Conservation (phyloP, 225 moss, liverwort and hornwort species). For the Straminergon stramineum region DNA sequence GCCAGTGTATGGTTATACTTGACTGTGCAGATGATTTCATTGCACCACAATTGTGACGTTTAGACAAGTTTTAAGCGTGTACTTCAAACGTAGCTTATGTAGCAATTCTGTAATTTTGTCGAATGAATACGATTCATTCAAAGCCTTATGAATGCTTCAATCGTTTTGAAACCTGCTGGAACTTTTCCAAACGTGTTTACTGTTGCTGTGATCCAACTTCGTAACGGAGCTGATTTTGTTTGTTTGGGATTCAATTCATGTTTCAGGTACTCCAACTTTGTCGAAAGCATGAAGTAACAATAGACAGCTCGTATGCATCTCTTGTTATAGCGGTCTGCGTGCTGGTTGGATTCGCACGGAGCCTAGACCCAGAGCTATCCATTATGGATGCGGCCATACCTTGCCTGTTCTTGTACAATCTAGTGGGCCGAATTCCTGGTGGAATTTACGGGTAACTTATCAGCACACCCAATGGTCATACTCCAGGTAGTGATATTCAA, state of each 20-base stretch:
- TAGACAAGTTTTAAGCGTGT: not conserved
- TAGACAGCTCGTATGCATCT: constrained; percentile 89
- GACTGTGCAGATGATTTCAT: not conserved
- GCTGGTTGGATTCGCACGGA: constrained; percentile 80
- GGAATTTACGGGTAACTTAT: constrained; percentile 68
- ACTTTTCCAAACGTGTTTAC: not conserved
- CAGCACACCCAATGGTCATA: not conserved
- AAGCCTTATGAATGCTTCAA: not conserved
- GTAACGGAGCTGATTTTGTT: not conserved
- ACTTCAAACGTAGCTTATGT: not conserved
- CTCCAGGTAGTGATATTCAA: not conserved
- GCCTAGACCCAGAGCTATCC: constrained; percentile 81
- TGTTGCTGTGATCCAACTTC: not conserved
- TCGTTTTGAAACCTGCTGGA: not conserved
- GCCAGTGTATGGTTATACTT: not conserved
- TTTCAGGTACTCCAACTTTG: constrained; percentile 77
- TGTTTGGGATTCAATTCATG: not conserved
- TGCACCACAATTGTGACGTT: not conserved
- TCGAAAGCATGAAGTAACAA: constrained; percentile 87
- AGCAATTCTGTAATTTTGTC: not conserved
- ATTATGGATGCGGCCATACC: constrained; percentile 98
- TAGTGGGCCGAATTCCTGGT: constrained; percentile 81
- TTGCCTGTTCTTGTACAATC: constrained; percentile 86
- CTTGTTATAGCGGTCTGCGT: constrained; percentile 84
- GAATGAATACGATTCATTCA: not conserved